Evolutionary conservation across 2,329 filamentous ascomycete genomes (phyloP), one percentile per base, ranked within the genome.

Genomic region (Claviceps capensis): DNA sequence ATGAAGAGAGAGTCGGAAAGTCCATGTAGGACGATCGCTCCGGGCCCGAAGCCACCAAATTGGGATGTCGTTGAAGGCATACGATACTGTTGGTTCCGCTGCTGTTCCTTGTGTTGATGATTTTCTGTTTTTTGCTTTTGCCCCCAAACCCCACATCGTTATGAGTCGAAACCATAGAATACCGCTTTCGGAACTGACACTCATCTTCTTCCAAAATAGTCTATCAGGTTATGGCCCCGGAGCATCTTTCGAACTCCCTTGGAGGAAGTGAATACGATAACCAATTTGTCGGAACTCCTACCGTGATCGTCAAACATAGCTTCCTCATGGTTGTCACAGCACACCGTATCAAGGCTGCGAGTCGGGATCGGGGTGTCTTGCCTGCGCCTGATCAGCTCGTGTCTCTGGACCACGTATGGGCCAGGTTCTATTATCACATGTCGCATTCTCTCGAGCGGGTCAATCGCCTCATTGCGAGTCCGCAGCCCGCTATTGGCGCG

Each of bases 241-340:
- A 52, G 23, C 41, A 52, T n/a, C 26, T 52, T n/a, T n/a, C 38
- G 9, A 41, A 46, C 30, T 49, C 51, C 14, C 51, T 52, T 34
- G 51, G 47, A 34, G 34, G 19, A 23, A 52, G 47, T 34, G 46
- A 49, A 19, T 52, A 45, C 41, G 51, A 52, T 13, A 40, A 43
- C 34, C 51, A 52, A 22, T 52, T 46, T 34, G 13, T 52, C 13
- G 40, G 17, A 22, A n/a, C 47, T 7, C 51, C 51, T 2, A 52
- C 51, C 13, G 17, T 52, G n/a, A 52, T 52, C 41, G 36, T 49
- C 30, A 47, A 52, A 19, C 46, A 49, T 22, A 52, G 51, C 47
- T 52, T 52, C 22, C 51, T 52, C 19, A 48, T 49, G 47, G 30
- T 49, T 14, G 41, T 52, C 14, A 52, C 51, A 19, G 51, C 51